Conservation (phyloP, 371 early-diverging fungal genomes). For the Parasitella parasitica region DNA sequence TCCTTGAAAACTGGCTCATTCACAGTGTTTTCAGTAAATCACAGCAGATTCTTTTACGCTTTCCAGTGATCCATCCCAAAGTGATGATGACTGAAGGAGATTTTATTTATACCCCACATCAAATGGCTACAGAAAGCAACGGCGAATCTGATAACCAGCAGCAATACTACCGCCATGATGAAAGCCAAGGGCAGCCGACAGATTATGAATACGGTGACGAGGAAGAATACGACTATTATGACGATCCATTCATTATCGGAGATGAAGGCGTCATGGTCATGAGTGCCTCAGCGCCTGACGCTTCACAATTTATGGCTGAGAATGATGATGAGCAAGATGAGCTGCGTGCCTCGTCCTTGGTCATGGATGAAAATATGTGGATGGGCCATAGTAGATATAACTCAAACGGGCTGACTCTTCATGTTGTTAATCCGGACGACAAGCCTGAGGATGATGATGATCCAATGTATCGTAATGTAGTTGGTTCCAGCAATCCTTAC, state of each 20-base stretch:
- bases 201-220: conserved; percentile 22
- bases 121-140: conserved; percentile 44
- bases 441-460: conserved; percentile 13
- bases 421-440: conserved; percentile 29
- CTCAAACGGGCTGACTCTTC: conserved; percentile 12
- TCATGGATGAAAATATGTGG: conserved; percentile 51
- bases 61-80: conserved; percentile 35
- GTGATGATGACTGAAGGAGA: conserved; percentile 47
- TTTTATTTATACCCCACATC: conserved; percentile 51
- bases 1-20: conserved; percentile 46
- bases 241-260: conserved; percentile 29
- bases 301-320: conserved; percentile 5
- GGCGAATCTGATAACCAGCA: conserved; percentile 35
- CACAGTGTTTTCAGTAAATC: conserved; percentile 53
- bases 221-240: conserved; percentile 25
- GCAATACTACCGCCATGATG: not conserved
- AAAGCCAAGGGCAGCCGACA: not conserved
- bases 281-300: conserved; percentile 32
- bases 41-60: conserved; percentile 42
- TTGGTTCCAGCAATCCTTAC: conserved; percentile 8
- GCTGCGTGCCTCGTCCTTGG: not conserved
- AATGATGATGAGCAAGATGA: conserved; percentile 8
- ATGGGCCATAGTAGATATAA: conserved; percentile 36
- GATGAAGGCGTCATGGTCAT: conserved; percentile 30
- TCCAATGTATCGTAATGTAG: conserved; percentile 11